A percentile compares a stretch with the other conserved stretches of the same genome.
Conservation (phyloP, 1,284 basidiomycete species). For the Melanopsichium pennsylvanicum region DNA sequence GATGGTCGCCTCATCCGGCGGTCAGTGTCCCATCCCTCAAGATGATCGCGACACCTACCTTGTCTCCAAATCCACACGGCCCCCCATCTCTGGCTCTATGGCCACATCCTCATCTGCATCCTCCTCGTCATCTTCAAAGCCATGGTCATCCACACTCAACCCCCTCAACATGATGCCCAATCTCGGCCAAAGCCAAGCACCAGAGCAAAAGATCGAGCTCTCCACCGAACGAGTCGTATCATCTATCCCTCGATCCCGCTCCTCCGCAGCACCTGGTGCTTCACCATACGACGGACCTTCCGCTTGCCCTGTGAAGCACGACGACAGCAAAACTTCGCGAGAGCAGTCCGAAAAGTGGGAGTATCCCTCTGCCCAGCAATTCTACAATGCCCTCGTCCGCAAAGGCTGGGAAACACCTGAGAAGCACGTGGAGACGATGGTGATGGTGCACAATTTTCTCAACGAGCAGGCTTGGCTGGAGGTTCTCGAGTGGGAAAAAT, state of each 20-base stretch:
- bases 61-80: conserved; percentile 18
- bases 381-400: conserved; percentile 94
- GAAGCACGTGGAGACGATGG: conserved; percentile 95
- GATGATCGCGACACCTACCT: conserved; percentile 44
- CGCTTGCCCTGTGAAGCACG: conserved; percentile 62
- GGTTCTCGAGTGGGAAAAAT: conserved; percentile 88
- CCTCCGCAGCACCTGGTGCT: conserved; percentile 56
- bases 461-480: conserved; percentile 97
- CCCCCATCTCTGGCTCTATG: conserved; percentile 4
- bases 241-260: conserved; percentile 80
- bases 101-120: conserved; percentile 20
- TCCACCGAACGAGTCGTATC: conserved; percentile 80
- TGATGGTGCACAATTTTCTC: conserved; percentile 96
- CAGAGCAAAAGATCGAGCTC: conserved; percentile 73
- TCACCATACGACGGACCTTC: conserved; percentile 60
- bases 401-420: conserved; percentile 99
- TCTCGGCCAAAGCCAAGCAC: conserved; percentile 75
- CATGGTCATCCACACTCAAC: conserved; percentile 68
- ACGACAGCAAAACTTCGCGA: conserved; percentile 23
- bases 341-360: conserved; percentile 75
- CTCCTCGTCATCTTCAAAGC: conserved; percentile 20
- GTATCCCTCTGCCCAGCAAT: conserved; percentile 97
- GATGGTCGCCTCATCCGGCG: conserved; percentile 38
- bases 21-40: conserved; percentile 46
- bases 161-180: conserved; percentile 89